These are phyloP conservation scores for Jacaranda mimosifolia DNA, from an alignment of 257 asterid genomes.

Conservation along the genomic window DNA sequence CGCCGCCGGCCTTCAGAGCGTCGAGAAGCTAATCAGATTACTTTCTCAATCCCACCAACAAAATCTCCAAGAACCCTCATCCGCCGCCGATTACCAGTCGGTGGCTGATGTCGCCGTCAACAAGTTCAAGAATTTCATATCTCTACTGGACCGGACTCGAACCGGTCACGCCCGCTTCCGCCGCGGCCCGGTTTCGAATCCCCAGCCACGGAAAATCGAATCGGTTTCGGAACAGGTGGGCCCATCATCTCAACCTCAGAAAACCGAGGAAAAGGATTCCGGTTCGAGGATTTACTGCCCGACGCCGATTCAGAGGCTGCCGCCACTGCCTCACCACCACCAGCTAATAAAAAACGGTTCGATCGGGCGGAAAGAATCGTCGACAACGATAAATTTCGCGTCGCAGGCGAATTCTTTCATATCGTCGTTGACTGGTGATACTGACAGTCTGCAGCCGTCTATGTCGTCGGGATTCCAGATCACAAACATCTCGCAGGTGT, in stretches of 20 bases:
- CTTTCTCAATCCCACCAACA: conserved; percentile 63
- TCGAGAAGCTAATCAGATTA: conserved; percentile 76
- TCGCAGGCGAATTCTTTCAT: conserved; percentile 67
- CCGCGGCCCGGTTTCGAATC: conserved; percentile 70
- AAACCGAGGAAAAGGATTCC: conserved; percentile 39
- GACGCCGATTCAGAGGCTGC: conserved; percentile 72
- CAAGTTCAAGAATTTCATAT: conserved; percentile 79
- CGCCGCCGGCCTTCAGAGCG: conserved; percentile 87
- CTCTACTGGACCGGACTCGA: conserved; percentile 73
- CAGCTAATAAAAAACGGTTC: conserved; percentile 50
- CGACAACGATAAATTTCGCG: conserved; percentile 78
- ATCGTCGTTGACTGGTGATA: conserved; percentile 84
- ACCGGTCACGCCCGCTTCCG: conserved; percentile 97
- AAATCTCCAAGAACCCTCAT: conserved; percentile 29
- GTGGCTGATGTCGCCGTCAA: conserved; percentile 80
- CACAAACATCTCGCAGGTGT: conserved; percentile 72
- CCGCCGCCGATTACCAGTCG: conserved; percentile 51
- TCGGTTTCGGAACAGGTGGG: conserved; percentile 33
- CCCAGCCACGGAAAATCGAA: conserved; percentile 32
- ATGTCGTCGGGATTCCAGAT: conserved; percentile 85
- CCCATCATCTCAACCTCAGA: neutral
- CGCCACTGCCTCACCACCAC: conserved; percentile 79
- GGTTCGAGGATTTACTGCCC: conserved; percentile 63
- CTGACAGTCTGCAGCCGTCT: conserved; percentile 70
- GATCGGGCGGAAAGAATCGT: conserved; percentile 66